Base-by-base conservation (phyloP, 2,329 filamentous ascomycete species). In the Trichoderma aggressivum region DNA sequence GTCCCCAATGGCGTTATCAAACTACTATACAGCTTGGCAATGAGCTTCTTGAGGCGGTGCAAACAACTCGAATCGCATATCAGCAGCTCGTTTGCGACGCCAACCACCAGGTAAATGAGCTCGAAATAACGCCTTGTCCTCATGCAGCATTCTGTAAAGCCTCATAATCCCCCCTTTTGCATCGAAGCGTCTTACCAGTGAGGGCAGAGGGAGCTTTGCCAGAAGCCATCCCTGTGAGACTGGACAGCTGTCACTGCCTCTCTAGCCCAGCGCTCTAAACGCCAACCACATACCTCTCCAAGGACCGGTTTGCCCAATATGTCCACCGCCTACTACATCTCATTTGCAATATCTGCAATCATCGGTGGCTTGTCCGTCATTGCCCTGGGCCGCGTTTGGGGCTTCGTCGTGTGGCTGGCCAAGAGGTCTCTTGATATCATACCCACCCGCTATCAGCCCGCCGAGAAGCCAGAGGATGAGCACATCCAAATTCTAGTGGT, bases 401-500 rank as follows among this genome's bases (percentile, higher is more conserved):
- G 53, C 5, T 73, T 75, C 32, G 34, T 74, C 50, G n/a, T 70
- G 64, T 78, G 76, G 75, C 61, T 78, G 11, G 72, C 73, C 47
- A 73, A 71, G 26, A 67, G 72, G 32, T 67, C 80, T n/a, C 70
- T 72, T 34, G 61, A 74, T 53, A 61, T 75, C 18, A 74, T 80
- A 26, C 83, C 83, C 8, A 80, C 77, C 21, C 78, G 80, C 16
- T 81, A 84, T 71, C 73, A 66, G 12, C 80, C 81, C 5, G 76
- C 81, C 2, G 75, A 75, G 71, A 77, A 77, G 14, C 78, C 79
- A 47, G 75, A 80, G 26, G 79, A 84, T 74, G 81, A 84, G 55
- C 83, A 83, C 72, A 78, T 95, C 56, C 94, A 97, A 81, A 89
- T 99, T 66, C 86, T 99, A 18, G 96, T 99, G 21, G 87, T 99